Base-by-base conservation (phyloP, 345 rosid genomes). In the Gossypioides kirkii region DNA sequence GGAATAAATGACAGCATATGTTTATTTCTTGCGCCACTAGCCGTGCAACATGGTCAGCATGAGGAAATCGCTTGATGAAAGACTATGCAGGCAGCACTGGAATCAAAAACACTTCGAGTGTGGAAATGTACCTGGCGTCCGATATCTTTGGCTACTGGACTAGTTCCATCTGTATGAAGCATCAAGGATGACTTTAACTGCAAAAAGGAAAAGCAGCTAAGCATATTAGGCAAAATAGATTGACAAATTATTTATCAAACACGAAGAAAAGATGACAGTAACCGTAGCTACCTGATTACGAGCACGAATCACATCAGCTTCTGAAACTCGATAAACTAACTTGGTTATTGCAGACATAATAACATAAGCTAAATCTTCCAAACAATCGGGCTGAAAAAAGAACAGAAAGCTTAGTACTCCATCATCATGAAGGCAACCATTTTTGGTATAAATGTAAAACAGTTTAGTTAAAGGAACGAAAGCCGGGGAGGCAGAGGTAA, bases 81-180 rank as follows among this genome's bases (percentile, higher is more conserved):
- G 25, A 25, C 52, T 42, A 20, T 42, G 69, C 25, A 4, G 6
- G 10, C 14, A 69, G 28, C 28, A 8, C 49, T 54, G 3, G 26
- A 28, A 46, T 67, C 47, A 25, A 47, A 47, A 46, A 6, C 1
- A 4, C 20, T 58, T 58, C 3, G 11, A 17, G 26, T 43, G 74
- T 9, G 38, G 32, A 59, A 25, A 20, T 55, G 66, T 83, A 96
- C 99, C 98, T 96, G 99, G 62, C 97, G 97, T 50, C 98, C 98
- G 72, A 93, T 96, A 82, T 96, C 97, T 79, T 93, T 98, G 53
- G 99, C 99, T 46, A 93, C 80, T 56, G 96, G 92, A 74, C 97
- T 96, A 11, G 95, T 86, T 82, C 99, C 99, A 84, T 96, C 99
- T 42, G 91, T 84, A 86, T 90, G 98, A 79, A 93, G 96, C 81